Conservation (phyloP, 2,329 filamentous ascomycete species). For the Ceratocystis cacaofunesta region DNA sequence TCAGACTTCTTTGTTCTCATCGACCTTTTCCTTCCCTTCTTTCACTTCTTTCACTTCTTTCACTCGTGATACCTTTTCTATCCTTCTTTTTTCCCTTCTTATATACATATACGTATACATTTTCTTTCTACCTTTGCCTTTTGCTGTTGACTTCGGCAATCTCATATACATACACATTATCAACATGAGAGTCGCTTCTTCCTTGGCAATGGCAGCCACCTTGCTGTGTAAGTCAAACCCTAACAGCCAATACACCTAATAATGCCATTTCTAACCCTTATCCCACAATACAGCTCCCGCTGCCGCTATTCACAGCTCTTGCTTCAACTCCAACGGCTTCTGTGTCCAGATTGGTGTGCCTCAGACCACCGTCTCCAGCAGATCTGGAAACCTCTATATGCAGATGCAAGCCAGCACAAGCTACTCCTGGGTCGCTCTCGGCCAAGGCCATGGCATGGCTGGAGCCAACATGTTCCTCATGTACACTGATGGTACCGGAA, state of each 20-base stretch:
- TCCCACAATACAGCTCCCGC: neutral
- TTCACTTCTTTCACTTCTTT: neutral
- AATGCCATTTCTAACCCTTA: neutral
- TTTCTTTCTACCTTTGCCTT: neutral
- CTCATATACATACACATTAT: neutral
- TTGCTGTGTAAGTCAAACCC: slow-evolving; percentile 10
- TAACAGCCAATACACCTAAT: neutral
- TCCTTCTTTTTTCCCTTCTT: neutral
- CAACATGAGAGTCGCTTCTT: slow-evolving; percentile 5
- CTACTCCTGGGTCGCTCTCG: slow-evolving; percentile 43
- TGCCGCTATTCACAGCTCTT: slow-evolving; percentile 22
- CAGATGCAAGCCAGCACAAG: slow-evolving; percentile 41
- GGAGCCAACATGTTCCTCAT: slow-evolving; percentile 48
- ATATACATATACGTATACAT: neutral
- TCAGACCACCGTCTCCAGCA: slow-evolving; percentile 30
- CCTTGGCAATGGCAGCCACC: slow-evolving; percentile 4
- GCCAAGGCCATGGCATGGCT: slow-evolving; percentile 40
- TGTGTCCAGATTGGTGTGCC: slow-evolving; percentile 45
- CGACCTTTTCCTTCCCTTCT: neutral
- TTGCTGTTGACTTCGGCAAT: neutral
- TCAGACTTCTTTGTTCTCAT: neutral
- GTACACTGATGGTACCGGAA: slow-evolving; percentile 42
- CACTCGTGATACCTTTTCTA: neutral
- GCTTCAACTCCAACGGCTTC: slow-evolving; percentile 29
- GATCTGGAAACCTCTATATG: slow-evolving; percentile 43